Conservation (phyloP, 2,329 filamentous ascomycete genomes). For the Neonectria punicea region DNA sequence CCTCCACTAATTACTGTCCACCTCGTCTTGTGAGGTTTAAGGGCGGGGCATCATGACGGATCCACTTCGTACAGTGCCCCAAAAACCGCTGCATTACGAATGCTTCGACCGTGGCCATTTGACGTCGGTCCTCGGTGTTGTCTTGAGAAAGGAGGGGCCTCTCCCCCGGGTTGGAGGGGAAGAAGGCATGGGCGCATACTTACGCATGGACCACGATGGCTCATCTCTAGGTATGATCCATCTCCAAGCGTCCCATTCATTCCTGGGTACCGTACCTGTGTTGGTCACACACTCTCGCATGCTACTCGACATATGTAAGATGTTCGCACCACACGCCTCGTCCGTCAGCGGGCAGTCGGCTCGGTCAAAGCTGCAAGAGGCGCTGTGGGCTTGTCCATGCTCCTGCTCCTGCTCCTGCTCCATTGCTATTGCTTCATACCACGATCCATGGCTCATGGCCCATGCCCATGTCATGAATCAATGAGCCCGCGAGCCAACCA, state of each 20-base stretch:
- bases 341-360: conserved; percentile 12
- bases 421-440: background rate
- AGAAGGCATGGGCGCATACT: conserved; percentile 5
- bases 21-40: background rate
- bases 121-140: conserved; percentile 19
- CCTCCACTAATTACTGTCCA: background rate
- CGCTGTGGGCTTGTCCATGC: conserved; percentile 14
- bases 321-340: conserved; percentile 1
- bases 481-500: conserved; percentile 19
- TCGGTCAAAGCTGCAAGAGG: conserved; percentile 13
- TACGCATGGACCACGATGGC: conserved; percentile 20
- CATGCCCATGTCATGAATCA: conserved; percentile 16
- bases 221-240: conserved; percentile 11
- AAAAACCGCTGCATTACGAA: conserved; percentile 34
- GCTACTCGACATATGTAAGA: background rate
- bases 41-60: background rate
- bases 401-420: background rate
- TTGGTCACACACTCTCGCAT: conserved; percentile 11
- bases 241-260: conserved; percentile 7
- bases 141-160: conserved; percentile 1
- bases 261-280: conserved; percentile 1
- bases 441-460: conserved; percentile 3
- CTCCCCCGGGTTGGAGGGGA: conserved; percentile 2
- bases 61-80: conserved; percentile 25
- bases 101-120: conserved; percentile 21